Evolutionary conservation across 139 green algal genomes (phyloP), one percentile per base, ranked within the genome.

Genomic region (Deuterostichococcus epilithicus): DNA sequence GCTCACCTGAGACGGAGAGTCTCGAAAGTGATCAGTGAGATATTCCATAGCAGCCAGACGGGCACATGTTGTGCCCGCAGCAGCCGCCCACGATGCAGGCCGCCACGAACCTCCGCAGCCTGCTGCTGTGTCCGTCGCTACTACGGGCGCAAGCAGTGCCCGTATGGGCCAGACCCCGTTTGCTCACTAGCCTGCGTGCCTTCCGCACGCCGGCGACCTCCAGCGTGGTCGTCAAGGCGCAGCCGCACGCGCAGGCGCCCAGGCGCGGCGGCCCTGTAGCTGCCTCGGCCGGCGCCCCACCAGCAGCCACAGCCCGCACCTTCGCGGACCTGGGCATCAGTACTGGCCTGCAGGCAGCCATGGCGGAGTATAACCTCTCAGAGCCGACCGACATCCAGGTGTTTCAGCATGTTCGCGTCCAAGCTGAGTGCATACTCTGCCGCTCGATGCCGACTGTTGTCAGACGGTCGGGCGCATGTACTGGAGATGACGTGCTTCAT

Each of bases 371-470:
- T 33, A 79, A 78, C 20, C 87, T 98, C 33, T 76, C 30, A 0
- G 47, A 85, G 65, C 93, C 93, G 0, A 97, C 94, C 33, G 93
- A 97, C 52, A 96, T 97, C 35, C 93, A 97, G 88, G 90, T 89
- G 37, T 23, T 3, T 5, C 69, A 47, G 28, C 75, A 20, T 45
- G 15, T 42, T 58, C 4, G 39, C 32, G 22, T 73, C 47, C 59
- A 38, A n/a, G 25, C 26, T 3, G 63, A 47, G 30, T 73, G 74
- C 59, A 79, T 60, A 60, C 45, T 60, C 45, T 18, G 45, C 45
- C n/a, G n/a, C n/a, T n/a, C n/a, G n/a, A n/a, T n/a, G n/a, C n/a
- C n/a, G n/a, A n/a, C n/a, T n/a, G n/a, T n/a, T n/a, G n/a, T n/a
- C n/a, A n/a, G n/a, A n/a, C n/a, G n/a, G n/a, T n/a, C n/a, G n/a